phyloP scores from a whole-genome alignment of 2,329 filamentous ascomycete genomes.

The Graphilbum fragrans region DNA sequence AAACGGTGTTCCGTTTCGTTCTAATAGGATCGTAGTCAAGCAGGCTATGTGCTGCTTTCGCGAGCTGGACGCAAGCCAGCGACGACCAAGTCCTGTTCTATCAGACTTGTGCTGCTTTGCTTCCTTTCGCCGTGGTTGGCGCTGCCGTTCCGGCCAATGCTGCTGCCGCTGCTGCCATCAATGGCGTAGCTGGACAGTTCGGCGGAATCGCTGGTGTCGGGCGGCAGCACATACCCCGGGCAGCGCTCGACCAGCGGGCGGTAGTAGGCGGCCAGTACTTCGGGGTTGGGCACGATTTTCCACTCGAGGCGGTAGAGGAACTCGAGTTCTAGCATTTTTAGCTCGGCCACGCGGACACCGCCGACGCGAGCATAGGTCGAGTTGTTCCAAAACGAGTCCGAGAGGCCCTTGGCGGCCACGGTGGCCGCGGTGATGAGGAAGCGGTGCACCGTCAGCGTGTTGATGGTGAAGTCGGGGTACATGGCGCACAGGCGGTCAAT shows the following conservation, averaged over 20 bases:
- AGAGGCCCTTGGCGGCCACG: slow-evolving; percentile 89
- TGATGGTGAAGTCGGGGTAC: slow-evolving; percentile 92
- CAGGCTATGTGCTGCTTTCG: too few relatives aligned
- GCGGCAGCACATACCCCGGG: slow-evolving; percentile 41
- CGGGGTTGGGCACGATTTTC: slow-evolving; percentile 92
- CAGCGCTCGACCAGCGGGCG: slow-evolving; percentile 64
- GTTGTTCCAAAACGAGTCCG: slow-evolving; percentile 97
- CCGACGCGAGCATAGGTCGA: slow-evolving; percentile 90
- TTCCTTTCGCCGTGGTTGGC: neutral
- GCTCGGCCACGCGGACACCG: slow-evolving; percentile 77
- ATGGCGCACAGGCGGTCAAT: slow-evolving; percentile 89
- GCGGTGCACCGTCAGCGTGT: slow-evolving; percentile 89
- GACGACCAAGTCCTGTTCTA: slow-evolving; percentile 6
- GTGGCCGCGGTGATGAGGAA: slow-evolving; percentile 94
- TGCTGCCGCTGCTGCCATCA: neutral
- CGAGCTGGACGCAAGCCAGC: slow-evolving; percentile 3
- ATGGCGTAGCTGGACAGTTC: slow-evolving; percentile 14
- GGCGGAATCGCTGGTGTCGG: slow-evolving; percentile 13
- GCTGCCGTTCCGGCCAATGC: neutral
- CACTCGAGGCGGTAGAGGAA: slow-evolving; percentile 88
- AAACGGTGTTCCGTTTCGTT: too few relatives aligned
- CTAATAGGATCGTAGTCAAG: too few relatives aligned
- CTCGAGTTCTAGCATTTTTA: slow-evolving; percentile 85
- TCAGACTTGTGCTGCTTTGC: slow-evolving; percentile 8
- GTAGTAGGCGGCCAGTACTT: slow-evolving; percentile 90